phyloP scores from a whole-genome alignment of 1,284 basidiomycete genomes.

The Cystobasidiaceae sp. region DNA sequence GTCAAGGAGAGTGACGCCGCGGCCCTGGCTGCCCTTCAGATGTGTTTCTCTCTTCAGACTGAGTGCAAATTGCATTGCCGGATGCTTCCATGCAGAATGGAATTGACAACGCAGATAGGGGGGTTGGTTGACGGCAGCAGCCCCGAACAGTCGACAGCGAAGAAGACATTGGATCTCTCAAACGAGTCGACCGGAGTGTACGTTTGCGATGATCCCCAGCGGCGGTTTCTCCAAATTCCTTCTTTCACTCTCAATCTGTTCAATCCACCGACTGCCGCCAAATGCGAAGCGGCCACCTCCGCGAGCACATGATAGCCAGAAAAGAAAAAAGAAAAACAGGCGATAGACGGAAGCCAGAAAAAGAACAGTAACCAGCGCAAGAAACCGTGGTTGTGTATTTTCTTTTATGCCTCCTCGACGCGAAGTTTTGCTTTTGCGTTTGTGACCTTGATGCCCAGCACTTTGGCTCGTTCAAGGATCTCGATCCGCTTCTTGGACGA shows the following conservation, averaged over 20 bases:
- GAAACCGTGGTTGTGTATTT: not conserved
- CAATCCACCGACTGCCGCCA: too few species aligned
- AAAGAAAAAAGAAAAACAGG: not conserved
- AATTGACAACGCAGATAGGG: not conserved
- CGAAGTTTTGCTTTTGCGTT: slow-evolving; percentile 92
- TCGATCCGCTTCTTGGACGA: slow-evolving; percentile 91
- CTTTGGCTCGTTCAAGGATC: slow-evolving; percentile 91
- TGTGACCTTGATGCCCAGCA: slow-evolving; percentile 64
- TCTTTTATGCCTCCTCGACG: slow-evolving; percentile 71
- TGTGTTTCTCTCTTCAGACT: not conserved
- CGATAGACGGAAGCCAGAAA: not conserved
- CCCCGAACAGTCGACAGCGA: too few species aligned
- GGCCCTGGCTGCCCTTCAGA: too few species aligned
- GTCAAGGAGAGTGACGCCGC: too few species aligned
- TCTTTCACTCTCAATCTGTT: too few species aligned
- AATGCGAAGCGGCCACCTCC: too few species aligned
- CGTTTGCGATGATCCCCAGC: too few species aligned
- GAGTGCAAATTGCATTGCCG: not conserved
- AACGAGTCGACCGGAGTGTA: too few species aligned
- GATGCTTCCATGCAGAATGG: not conserved
- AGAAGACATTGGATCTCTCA: too few species aligned
- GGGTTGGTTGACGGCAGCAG: not conserved
- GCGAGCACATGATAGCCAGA: not conserved
- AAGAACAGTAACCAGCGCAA: not conserved
- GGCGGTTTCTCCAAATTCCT: too few species aligned